Evolutionary conservation across 2,329 filamentous ascomycete genomes (phyloP), one percentile per base, ranked within the genome.

Genomic region (Colletotrichum liriopes): DNA sequence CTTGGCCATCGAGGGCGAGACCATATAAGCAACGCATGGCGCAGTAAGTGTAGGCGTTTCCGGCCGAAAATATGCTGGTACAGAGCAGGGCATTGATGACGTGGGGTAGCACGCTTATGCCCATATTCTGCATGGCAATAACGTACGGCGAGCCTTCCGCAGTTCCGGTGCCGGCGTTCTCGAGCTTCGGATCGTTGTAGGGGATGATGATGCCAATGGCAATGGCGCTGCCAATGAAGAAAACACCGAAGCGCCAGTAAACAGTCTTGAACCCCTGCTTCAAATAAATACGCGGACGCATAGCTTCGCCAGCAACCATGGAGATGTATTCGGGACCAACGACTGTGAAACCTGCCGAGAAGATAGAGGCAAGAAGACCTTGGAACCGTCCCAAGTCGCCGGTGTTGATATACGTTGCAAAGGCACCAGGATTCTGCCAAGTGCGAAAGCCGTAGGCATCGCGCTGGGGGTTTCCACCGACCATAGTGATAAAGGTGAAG

Each of bases 401-500:
- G 0, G 84, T 84, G 51, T 89, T 87, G 72, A 91, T 87, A 71
- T 89, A 85, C 74, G 91, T 87, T 14, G 87, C 87, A 60, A 93
- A 93, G 1, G 91, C 82, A 6, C 91, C 92, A 0, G 90, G 89
- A 3, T 86, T 76, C 16, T 85, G 86, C 91, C 91, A 93, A 78
- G 91, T 90, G 23, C 92, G 86, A 79, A 94, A 94, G 26, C 93
- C 93, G 77, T 91, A 94, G 1, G 89, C 85, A 76, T 93, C 91
- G 59, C 89, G 84, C 7, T 90, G 79, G 0, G 93, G 93, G 75
- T 95, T 95, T 39, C 92, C 93, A 45, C 93, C 93, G 9, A 94
- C 84, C 92, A 95, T 94, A 60, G 90, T 91, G 76, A 96, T 86
- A 78, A 96, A 93, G n/a, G 93, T 95, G 81, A 93, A 95, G 77